Base-by-base conservation (phyloP, 805 yeast genomes). In the Blastobotrys mokoenaii region DNA sequence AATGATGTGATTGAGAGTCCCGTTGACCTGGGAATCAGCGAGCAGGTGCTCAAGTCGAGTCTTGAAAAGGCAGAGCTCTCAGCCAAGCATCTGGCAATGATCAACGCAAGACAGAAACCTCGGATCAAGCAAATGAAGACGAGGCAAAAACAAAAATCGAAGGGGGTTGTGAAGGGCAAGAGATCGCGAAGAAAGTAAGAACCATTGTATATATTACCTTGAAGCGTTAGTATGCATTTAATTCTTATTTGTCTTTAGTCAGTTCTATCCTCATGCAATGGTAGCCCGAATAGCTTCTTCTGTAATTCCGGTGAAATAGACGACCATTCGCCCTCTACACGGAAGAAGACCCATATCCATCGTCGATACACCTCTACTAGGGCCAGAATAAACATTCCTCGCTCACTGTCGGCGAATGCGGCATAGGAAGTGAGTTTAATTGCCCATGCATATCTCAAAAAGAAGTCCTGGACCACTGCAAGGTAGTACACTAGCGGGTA, bases 331-430 rank as follows among this genome's bases (percentile, higher is more conserved):
- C 83, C 76, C 53, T 93, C 97, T 14, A 89, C 66, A 57, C 93
- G 82, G 59, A 90, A 68, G 49, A 85, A 74, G 36, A 88, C 77
- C 99, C 99, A 93, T 43, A 87, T 64, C 79, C 89, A 85, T 59
- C 98, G 74, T 65, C 98, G 73, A 7, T 81, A 53, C 5, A 93
- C 69, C 60, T 93, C 98, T 44, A 89, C 63, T 2, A 77, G 52
- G 57, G 89, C 93, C 45, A 86, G 66, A 9, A 75, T 63, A 50
- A 84, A 82, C 46, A 79, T 73, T 1, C 93, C 89, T 22, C 71
- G 62, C 51, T 76, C 84, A 18, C 43, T 46, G 30, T 60, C 58
- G 11, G 57, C 51, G 22, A 61, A 46, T 37, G 55, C 53, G 38
- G 58, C 48, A 47, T 58, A 48, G 1, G 69, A 69, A 31, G 74